Conservation (phyloP, 148 eudicot species). For the Chenopodium berlandieri region DNA sequence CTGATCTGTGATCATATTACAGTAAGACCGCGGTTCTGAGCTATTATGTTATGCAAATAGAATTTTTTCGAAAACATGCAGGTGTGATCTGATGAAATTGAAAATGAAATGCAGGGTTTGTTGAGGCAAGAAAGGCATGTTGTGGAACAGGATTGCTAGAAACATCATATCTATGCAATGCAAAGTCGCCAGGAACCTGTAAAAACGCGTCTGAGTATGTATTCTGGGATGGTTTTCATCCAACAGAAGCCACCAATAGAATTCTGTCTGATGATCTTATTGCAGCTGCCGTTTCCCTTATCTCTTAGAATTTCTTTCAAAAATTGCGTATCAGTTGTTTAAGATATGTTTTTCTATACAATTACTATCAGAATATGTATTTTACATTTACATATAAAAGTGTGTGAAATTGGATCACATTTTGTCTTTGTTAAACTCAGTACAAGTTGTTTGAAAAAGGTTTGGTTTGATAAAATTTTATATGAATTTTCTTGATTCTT, state of each 20-base stretch:
- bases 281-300: constrained; percentile 60
- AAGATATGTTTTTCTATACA: background rate
- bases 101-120: constrained; percentile 52
- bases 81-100: constrained; percentile 2
- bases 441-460: too few species aligned
- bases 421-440: background rate
- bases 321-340: background rate
- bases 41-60: background rate
- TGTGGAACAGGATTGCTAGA: constrained; percentile 79
- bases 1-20: background rate
- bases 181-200: constrained; percentile 71
- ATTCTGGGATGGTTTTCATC: constrained; percentile 92
- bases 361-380: background rate
- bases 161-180: constrained; percentile 68
- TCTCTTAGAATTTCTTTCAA: constrained; percentile 36
- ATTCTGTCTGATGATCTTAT: constrained; percentile 60
- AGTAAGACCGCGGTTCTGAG: background rate
- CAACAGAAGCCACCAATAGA: constrained; percentile 74
- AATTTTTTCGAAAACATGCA: background rate
- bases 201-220: constrained; percentile 68
- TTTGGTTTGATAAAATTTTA: too few species aligned
- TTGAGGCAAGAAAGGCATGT: constrained; percentile 76
- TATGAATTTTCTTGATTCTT: too few species aligned
- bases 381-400: background rate
- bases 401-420: background rate